Evolutionary conservation across 2,329 filamentous ascomycete genomes (phyloP), one percentile per base, ranked within the genome.

Genomic region (Metarhizium humberi): DNA sequence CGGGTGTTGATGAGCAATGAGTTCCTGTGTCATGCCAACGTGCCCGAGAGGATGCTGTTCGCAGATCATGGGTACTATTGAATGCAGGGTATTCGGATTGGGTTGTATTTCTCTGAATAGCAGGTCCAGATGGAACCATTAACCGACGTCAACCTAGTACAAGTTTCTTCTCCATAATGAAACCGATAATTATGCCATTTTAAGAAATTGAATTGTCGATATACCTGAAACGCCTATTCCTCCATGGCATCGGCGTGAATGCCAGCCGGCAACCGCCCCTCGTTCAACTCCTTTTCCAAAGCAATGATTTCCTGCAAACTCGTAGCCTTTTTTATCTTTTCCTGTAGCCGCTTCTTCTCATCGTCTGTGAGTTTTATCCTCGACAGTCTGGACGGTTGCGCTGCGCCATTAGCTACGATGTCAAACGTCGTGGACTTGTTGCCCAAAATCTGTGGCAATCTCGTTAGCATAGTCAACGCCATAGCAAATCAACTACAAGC

Each of bases 251-350:
- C 76, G 40, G 73, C 66, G 40, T 81, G 76, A 36, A 85, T 80
- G 32, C 85, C 88, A 38, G 80, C 78, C 2, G 92, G 92, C 70
- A 97, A 79, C 66, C 88, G 79, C 2, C 94, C 94, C 70, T 97
- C 92, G 59, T 89, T 88, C 61, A 97, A 74, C 71, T 94, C 90
- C 76, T 92, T 95, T 76, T 99, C 94, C 67, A 99, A 71, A 62
- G 84, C 80, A 56, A 90, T 86, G 67, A 99, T 95, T 74, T 97
- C 94, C 62, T 91, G 87, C 66, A 99, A 70, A 66, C 87, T 95
- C 69, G 87, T 91, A 6, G 94, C 92, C 66, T 89, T 90, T 71
- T 85, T 85, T 70, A 99, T 95, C 74, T 92, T 79, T 66, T 90
- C 86, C 73, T 95, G 86, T 58, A 97, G 82, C 60, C 84, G 82